Base-by-base conservation (phyloP, 306 rosid species). In the Prunus armeniaca region DNA sequence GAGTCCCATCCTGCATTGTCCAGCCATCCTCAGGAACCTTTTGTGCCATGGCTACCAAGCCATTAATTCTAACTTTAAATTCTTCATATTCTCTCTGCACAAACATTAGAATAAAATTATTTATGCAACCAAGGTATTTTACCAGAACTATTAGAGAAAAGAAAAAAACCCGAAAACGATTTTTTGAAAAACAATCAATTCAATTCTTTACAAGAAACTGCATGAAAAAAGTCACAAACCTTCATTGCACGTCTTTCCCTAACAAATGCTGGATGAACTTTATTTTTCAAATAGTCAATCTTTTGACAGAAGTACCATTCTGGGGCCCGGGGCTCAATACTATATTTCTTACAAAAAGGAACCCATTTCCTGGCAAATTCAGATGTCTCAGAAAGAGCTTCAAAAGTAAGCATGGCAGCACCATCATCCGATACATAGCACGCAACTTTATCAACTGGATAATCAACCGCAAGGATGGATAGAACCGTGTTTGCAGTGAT, bases 1-100 rank as follows among this genome's bases (percentile, higher is more conserved):
- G 97, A 77, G 97, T 89, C 61, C 99, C 99, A 76, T 95, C 99
- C 75, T 92, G 97, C 99, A 95, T 95, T 72, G 99, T 95, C 99
- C 99, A 95, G 69, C 99, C 99, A 57, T 95, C 99, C 80, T 95
- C 99, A 0, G 97, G 97, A 84, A 92, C 97, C 78, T 92, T 95
- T 69, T 85, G 96, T 45, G 99, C 91, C n/a, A 90, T 90, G 51
- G 95, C 90, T 66, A 95, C 99, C 83, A 95, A 79, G 32, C 91
- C 85, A 86, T 95, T 95, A 76, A 95, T 84, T 69, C 90, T 84
- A 76, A 95, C 97, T 80, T 95, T 95, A 83, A 95, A 95, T 73
- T 95, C 97, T 88, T 92, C 97, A 60, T 95, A 95, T 10, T 92
- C 99, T 80, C 99, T 92, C 97, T 92, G 87, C 20, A 75, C 65